Percentiles rank a stretch among this genome's conserved stretches.
Conservation (phyloP, 139 green algal genomes). For the Haematococcus sp. region DNA sequence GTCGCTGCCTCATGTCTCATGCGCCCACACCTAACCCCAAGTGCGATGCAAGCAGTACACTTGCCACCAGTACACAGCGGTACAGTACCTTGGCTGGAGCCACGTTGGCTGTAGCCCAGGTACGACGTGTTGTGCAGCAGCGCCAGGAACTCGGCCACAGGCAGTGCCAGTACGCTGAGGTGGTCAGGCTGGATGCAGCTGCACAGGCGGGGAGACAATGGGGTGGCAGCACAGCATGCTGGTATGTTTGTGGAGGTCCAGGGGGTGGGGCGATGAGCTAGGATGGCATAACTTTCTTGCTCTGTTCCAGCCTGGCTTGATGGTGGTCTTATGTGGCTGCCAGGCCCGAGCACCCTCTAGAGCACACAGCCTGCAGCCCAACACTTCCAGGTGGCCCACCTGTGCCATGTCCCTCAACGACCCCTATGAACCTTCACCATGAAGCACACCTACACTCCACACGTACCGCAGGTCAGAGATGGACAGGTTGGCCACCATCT, state of each 20-base stretch:
- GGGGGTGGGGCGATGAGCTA: background rate
- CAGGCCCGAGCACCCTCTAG: too few relatives aligned
- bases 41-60: background rate
- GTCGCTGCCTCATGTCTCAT: background rate
- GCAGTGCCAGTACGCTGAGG: conserved; percentile 73
- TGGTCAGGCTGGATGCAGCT: conserved; percentile 67
- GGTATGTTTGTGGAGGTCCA: background rate
- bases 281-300: conserved; percentile 4
- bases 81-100: conserved; percentile 8
- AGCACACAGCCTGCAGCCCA: too few relatives aligned
- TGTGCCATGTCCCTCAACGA: too few relatives aligned
- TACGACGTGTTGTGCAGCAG: conserved; percentile 71
- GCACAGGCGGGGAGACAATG: background rate
- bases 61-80: too few relatives aligned
- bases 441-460: too few relatives aligned
- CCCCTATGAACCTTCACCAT: too few relatives aligned
- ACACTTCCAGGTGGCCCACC: too few relatives aligned
- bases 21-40: too few relatives aligned
- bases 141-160: conserved; percentile 80
- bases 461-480: conserved; percentile 72
- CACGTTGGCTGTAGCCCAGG: conserved; percentile 49
- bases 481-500: conserved; percentile 76
- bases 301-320: background rate
- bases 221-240: background rate
- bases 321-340: background rate